phyloP scores from a whole-genome alignment of 768 basidiomycete genomes.

The Pholiota microspora region DNA sequence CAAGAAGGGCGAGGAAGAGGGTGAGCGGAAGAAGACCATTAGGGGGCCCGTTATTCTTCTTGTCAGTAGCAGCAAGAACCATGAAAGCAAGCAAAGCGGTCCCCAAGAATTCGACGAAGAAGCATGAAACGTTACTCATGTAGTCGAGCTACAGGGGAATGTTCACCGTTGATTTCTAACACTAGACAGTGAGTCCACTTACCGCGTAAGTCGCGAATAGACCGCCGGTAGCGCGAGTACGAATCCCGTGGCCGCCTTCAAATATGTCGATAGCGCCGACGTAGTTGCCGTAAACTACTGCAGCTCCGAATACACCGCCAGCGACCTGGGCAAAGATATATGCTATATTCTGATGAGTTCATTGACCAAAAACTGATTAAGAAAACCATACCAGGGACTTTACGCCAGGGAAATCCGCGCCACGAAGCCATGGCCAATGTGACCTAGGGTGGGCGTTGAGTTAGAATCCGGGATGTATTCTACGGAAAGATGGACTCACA shows the following conservation, averaged over 20 bases:
- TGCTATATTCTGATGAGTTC: conserved; percentile 7
- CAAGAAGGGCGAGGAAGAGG: conserved; percentile 56
- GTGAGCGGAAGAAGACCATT: conserved; percentile 51
- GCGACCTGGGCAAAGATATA: conserved; percentile 51
- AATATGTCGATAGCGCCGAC: conserved; percentile 62
- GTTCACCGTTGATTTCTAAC: neutral
- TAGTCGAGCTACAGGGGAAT: conserved; percentile 30
- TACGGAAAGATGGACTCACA: conserved; percentile 29
- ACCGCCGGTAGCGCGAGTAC: conserved; percentile 53
- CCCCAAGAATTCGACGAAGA: conserved; percentile 53
- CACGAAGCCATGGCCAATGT: conserved; percentile 70
- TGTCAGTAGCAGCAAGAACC: conserved; percentile 57
- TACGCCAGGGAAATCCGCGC: conserved; percentile 76
- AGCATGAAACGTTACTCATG: conserved; percentile 34
- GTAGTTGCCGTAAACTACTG: conserved; percentile 61
- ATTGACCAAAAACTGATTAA: neutral
- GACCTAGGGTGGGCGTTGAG: conserved; percentile 35
- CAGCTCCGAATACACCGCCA: conserved; percentile 60
- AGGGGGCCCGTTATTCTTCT: conserved; percentile 38
- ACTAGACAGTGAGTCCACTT: neutral
- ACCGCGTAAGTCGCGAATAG: conserved; percentile 65
- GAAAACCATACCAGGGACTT: conserved; percentile 52
- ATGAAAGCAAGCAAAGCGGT: conserved; percentile 53
- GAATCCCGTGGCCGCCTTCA: conserved; percentile 51
- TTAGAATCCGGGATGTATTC: neutral